Percentiles rank a stretch among this genome's conserved stretches.
Evolutionary conservation across 2,329 filamentous ascomycete genomes (phyloP).

Genomic region (Epichloe sp.): DNA sequence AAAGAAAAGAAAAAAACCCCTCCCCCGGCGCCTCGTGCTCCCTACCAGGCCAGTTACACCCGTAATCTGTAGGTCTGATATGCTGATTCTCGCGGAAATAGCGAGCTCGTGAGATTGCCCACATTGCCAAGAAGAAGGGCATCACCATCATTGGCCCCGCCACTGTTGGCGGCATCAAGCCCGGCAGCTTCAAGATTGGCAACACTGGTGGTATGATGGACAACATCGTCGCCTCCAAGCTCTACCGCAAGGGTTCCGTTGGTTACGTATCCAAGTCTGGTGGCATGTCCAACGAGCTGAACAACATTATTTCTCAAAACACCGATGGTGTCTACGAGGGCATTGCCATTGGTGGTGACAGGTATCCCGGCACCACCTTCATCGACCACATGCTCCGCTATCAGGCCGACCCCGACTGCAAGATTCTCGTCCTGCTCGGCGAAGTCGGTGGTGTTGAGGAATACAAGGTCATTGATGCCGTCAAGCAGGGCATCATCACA

Average conservation of each 20-base stretch:
- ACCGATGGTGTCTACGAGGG: conserved; percentile 98
- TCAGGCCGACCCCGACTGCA: conserved; percentile 93
- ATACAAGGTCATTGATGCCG: conserved; percentile 97
- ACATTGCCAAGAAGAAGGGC: conserved; percentile 95
- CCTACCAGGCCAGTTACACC: too few species aligned
- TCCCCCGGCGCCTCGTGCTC: too few species aligned
- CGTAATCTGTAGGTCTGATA: too few species aligned
- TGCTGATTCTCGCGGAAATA: conserved; percentile 23
- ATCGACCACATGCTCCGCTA: conserved; percentile 97
- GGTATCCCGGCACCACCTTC: conserved; percentile 97
- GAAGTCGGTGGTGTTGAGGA: conserved; percentile 99
- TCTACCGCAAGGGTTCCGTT: conserved; percentile 97
- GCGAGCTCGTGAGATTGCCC: conserved; percentile 95
- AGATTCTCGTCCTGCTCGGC: conserved; percentile 89
- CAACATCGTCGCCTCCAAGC: conserved; percentile 99
- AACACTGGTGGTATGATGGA: conserved; percentile 99
- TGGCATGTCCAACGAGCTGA: conserved; percentile 99
- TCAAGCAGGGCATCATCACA: conserved; percentile 86
- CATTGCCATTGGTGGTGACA: conserved; percentile 97
- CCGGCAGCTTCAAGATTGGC: conserved; percentile 98
- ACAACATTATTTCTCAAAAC: conserved; percentile 96
- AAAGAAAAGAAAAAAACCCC: too few species aligned
- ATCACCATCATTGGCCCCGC: conserved; percentile 98
- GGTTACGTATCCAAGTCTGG: conserved; percentile 99
- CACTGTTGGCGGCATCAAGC: conserved; percentile 98